These are phyloP conservation scores for Bruguiera parviflora DNA, from an alignment of 345 rosid species.

Conservation along the genomic window DNA sequence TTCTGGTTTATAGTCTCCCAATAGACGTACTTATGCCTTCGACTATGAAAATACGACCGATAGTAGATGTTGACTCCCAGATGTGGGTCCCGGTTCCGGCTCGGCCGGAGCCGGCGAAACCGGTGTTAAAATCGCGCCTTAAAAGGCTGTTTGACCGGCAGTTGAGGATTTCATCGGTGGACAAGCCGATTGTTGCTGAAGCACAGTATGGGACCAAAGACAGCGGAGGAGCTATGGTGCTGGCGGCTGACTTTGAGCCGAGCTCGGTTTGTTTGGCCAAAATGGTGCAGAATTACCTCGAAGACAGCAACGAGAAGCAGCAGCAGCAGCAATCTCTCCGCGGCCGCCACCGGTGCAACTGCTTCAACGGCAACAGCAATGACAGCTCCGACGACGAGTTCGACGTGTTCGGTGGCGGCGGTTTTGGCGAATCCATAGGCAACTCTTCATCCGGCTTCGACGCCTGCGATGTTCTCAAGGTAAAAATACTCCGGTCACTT, in stretches of 20 bases:
- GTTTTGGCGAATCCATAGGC: conserved; percentile 38
- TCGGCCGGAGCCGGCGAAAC: conserved; percentile 21
- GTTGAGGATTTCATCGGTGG: conserved; percentile 24
- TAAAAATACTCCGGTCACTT: conserved; percentile 14
- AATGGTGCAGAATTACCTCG: conserved; percentile 89
- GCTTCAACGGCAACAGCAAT: conserved; percentile 77
- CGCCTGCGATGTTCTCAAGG: conserved; percentile 65
- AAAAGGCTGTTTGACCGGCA: conserved; percentile 32
- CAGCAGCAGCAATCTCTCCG: conserved; percentile 22
- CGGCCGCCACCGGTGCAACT: conserved; percentile 84
- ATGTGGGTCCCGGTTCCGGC: not conserved
- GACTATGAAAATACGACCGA: conserved; percentile 32
- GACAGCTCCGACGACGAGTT: conserved; percentile 85
- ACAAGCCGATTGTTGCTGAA: conserved; percentile 11
- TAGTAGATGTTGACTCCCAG: conserved; percentile 23
- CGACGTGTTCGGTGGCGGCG: conserved; percentile 43
- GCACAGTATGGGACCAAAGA: conserved; percentile 16
- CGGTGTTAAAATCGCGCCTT: conserved; percentile 26
- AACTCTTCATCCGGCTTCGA: conserved; percentile 44
- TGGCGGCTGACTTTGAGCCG: conserved; percentile 74
- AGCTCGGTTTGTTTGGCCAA: conserved; percentile 80
- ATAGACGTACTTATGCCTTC: not conserved
- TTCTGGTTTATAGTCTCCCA: not conserved
- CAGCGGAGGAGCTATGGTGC: conserved; percentile 14
- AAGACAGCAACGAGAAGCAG: conserved; percentile 69